These are phyloP conservation scores for Mimosa pudica DNA, from an alignment of 306 rosid genomes.

Conservation along the genomic window DNA sequence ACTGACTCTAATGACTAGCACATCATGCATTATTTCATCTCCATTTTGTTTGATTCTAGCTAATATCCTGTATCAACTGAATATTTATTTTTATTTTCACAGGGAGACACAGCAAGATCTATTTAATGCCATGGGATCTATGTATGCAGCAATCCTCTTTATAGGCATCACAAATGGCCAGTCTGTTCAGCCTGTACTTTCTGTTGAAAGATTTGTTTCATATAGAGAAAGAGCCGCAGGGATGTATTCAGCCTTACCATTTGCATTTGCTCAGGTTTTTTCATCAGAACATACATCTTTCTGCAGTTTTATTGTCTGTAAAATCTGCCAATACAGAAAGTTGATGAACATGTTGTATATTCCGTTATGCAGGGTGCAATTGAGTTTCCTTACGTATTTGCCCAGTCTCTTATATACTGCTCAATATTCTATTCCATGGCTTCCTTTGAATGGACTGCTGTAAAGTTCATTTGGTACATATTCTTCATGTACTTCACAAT, in stretches of 20 bases:
- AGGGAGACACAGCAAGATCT: conserved; percentile 46
- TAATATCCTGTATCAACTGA: background rate
- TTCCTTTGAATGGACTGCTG: conserved; percentile 76
- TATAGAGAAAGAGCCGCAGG: conserved; percentile 81
- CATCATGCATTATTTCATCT: background rate
- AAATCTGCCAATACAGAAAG: background rate
- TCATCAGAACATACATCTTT: conserved; percentile 7
- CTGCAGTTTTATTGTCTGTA: too few relatives aligned
- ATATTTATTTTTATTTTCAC: background rate
- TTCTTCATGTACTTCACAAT: conserved; percentile 94
- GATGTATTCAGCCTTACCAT: conserved; percentile 75
- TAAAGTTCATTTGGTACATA: conserved; percentile 83
- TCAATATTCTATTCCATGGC: conserved; percentile 86
- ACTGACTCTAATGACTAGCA: background rate
- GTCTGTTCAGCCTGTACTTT: conserved; percentile 69
- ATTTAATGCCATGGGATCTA: conserved; percentile 69
- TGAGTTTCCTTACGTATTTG: conserved; percentile 94
- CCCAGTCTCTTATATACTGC: conserved; percentile 78
- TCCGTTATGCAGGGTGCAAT: conserved; percentile 69
- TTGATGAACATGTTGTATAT: conserved; percentile 29
- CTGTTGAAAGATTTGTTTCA: conserved; percentile 77
- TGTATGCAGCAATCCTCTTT: conserved; percentile 64
- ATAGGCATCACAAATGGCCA: conserved; percentile 61
- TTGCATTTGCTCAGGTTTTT: conserved; percentile 65
- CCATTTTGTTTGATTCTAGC: background rate